phyloP scores from a whole-genome alignment of 2,329 filamentous ascomycete species.

The Scortechinia acanthostroma region DNA sequence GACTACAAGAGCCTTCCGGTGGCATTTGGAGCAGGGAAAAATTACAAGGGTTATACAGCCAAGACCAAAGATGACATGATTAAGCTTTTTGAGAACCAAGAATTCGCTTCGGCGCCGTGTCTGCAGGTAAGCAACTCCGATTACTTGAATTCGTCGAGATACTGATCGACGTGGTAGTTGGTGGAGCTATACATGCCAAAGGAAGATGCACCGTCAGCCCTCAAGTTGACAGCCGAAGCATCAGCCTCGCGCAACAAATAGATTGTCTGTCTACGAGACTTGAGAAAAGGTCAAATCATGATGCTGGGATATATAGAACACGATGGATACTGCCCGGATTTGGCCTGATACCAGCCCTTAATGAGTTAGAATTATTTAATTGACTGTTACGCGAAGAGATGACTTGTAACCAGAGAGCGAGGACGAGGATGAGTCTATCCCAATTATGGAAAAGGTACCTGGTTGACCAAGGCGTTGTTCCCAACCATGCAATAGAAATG shows the following conservation, averaged over 20 bases:
- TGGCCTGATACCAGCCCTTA: no score
- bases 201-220: background rate
- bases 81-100: background rate
- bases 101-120: background rate
- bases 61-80: background rate
- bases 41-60: background rate
- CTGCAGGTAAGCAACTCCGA: background rate
- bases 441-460: no score
- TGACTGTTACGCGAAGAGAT: no score
- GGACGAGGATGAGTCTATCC: no score
- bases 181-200: background rate
- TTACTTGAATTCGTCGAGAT: background rate
- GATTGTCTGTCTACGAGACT: background rate
- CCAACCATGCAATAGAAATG: no score
- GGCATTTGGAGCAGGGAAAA: background rate
- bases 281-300: no score
- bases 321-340: no score
- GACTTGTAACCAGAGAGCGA: no score
- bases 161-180: background rate
- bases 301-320: no score
- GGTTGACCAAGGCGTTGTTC: no score
- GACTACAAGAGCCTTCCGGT: background rate
- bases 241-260: background rate
- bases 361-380: no score
- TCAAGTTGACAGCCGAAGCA: slow-evolving; percentile 1